phyloP scores from a whole-genome alignment of 129 eudicot species.

The Glebionis coronaria region DNA sequence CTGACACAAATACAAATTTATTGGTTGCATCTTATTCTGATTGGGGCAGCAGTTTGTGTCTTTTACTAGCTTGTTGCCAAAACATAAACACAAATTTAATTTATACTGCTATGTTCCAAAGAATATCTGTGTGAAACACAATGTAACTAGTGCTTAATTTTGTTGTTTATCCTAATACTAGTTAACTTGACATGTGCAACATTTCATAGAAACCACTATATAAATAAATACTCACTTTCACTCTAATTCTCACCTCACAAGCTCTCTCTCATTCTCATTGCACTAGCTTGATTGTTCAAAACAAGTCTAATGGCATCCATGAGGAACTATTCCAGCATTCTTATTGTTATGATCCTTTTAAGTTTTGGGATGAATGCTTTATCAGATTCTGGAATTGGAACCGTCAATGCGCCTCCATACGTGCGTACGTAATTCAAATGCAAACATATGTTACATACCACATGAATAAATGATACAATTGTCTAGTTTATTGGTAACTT shows the following conservation, averaged over 20 bases:
- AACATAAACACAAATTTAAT: neutral
- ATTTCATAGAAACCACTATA: neutral
- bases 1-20: neutral
- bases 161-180: neutral
- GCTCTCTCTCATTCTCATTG: neutral
- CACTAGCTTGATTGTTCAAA: no score
- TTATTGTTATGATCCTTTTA: slow-evolving; percentile 7
- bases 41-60: slow-evolving; percentile 20
- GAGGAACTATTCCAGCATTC: slow-evolving; percentile 10
- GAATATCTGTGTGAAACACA: slow-evolving; percentile 19
- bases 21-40: neutral
- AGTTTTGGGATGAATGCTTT: slow-evolving; percentile 18
- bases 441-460: no score
- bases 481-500: no score
- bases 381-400: slow-evolving; percentile 4
- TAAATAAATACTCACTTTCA: slow-evolving; percentile 11
- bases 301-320: slow-evolving; percentile 8
- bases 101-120: neutral
- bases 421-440: neutral
- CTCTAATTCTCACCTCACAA: slow-evolving; percentile 20
- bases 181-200: neutral
- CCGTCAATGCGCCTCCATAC: slow-evolving; percentile 2
- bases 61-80: slow-evolving; percentile 5
- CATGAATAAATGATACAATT: no score
- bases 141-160: neutral